phyloP scores from a whole-genome alignment of 139 green algal species.

The Closterium sp. region DNA sequence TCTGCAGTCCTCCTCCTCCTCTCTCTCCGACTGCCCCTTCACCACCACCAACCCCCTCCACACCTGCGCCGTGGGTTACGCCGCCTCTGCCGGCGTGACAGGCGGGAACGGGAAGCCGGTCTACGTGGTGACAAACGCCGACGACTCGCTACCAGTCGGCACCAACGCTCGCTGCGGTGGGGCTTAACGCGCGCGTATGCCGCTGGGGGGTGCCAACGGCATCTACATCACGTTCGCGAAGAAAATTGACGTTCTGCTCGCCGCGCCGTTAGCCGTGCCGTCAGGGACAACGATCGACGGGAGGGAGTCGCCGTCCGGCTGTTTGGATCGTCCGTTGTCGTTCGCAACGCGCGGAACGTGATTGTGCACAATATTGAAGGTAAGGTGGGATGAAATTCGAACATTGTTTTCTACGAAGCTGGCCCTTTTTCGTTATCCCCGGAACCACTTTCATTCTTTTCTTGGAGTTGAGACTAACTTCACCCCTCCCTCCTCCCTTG shows the following conservation, averaged over 20 bases:
- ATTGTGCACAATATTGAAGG: constrained; percentile 26
- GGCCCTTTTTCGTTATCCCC: too few species aligned
- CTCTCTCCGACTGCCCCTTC: constrained; percentile 4
- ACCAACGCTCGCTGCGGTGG: neutral
- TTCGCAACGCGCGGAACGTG: neutral
- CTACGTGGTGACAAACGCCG: constrained; percentile 1
- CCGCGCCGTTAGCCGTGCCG: neutral
- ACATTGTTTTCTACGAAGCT: too few species aligned
- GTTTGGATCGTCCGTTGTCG: neutral
- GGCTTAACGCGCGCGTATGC: neutral
- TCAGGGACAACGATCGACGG: constrained; percentile 14
- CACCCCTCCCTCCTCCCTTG: too few species aligned
- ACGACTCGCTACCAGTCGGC: neutral
- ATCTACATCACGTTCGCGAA: constrained; percentile 5
- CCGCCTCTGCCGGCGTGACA: neutral
- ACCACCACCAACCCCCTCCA: neutral
- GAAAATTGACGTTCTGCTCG: neutral
- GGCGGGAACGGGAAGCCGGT: neutral
- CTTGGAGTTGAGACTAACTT: too few species aligned
- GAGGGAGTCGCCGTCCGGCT: neutral
- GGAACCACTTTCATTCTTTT: too few species aligned
- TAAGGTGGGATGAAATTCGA: too few species aligned
- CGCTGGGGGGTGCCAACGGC: neutral
- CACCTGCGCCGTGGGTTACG: constrained; percentile 12
- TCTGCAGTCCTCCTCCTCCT: neutral